Percentiles rank a stretch among this genome's conserved stretches.
Conservation (phyloP, 2,329 filamentous ascomycete species). For the Alternaria sp. region DNA sequence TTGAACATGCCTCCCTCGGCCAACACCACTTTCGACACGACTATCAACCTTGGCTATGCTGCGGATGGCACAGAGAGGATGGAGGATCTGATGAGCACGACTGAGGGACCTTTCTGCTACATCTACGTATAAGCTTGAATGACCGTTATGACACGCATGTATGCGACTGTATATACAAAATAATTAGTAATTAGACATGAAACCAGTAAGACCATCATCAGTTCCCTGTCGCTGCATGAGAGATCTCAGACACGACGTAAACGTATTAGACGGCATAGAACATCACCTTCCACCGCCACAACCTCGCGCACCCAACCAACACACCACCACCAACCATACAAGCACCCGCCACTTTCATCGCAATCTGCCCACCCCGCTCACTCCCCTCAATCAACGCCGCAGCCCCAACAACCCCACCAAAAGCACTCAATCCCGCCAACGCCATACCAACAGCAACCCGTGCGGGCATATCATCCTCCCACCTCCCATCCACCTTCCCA, state of each 20-base stretch:
- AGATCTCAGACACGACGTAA: too few species aligned
- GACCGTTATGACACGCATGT: background rate
- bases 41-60: conserved; percentile 50
- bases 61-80: conserved; percentile 27
- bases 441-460: conserved; percentile 5
- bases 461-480: conserved; percentile 3
- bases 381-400: conserved; percentile 12
- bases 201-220: background rate
- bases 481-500: background rate
- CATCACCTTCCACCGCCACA: background rate
- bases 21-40: conserved; percentile 55
- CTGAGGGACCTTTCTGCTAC: conserved; percentile 44
- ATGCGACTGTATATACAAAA: background rate
- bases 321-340: background rate
- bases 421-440: conserved; percentile 8
- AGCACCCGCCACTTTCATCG: conserved; percentile 2
- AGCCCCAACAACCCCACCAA: conserved; percentile 8
- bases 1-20: conserved; percentile 51
- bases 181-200: background rate
- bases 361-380: conserved; percentile 2
- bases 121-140: conserved; percentile 31
- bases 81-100: conserved; percentile 40
- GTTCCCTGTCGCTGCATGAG: too few species aligned
- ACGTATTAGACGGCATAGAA: too few species aligned
- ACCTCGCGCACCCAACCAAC: background rate